Evolutionary conservation across 2,329 filamentous ascomycete species (phyloP), one percentile per base, ranked within the genome.

Genomic region (Decorospora gaudefroyi): DNA sequence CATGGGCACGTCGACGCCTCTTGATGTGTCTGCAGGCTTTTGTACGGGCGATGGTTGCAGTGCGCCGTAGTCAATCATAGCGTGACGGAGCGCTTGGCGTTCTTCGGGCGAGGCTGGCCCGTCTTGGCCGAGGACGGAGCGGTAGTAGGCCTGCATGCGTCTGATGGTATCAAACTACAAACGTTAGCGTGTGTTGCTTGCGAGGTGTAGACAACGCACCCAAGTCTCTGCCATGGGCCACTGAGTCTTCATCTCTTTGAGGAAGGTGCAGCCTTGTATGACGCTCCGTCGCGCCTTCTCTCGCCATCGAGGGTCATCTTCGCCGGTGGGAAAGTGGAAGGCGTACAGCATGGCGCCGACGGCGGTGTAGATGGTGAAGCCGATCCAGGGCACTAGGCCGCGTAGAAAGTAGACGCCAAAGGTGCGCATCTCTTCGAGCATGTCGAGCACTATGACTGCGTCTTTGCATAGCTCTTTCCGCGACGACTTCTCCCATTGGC

Each of bases 141-240:
- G 62, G 44, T 72, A 72, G 50, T 70, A 72, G 0, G 64, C 69
- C 32, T 72, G 69, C 70, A 72, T 72, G 45, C 69, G 69, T 41
- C 71, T 72, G 52, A 72, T 72, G 1, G 70, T 72, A 27, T 72
- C 68, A 21, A 69, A 71, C 68, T 71, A 18, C 6, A 6, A 3
- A 10, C 3, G 37, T 59, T 29, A 57, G 57, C 7, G 6, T 19
- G 12, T 4, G 8, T 16, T 4, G 0, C 9, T 1, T 11, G 11
- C 10, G 15, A 2, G 0, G 8, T 2, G 3, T 10, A 2, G 7
- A 2, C 11, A 19, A 44, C 59, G 46, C 39, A 68, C 68, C 69
- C 70, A 72, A 37, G 68, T 70, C 17, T 65, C 65, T 6, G 69
- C 67, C 70, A 72, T 72, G 0, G 70, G 70, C 70, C 70, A 72